Base-by-base conservation (phyloP, 2,329 filamentous ascomycete species). In the Curvularia sp. region DNA sequence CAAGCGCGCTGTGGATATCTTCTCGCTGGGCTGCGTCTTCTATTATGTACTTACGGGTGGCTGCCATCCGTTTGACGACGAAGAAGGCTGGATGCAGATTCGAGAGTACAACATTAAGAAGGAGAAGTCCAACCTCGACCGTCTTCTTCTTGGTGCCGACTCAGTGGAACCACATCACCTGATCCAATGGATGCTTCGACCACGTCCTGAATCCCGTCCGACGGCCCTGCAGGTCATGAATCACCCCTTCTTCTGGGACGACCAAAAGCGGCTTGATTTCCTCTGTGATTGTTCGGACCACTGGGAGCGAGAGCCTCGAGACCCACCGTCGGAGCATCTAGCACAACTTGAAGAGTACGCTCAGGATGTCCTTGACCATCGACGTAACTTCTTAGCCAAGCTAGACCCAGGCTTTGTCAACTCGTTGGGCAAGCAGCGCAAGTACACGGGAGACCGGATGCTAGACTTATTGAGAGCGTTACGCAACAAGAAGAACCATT, bases 41-140 rank as follows among this genome's bases (percentile, higher is more conserved):
- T 98, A 93, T 80, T 99, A 97, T 75, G 93, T 98, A n/a, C 83
- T 99, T 59, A 97, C 94, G 1, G 91, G 93, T 61, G 95, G 95
- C 15, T 87, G 85, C 1, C 95, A 99, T 76, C 95, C 95, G 0
- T 99, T 96, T 70, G 94, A 97, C 74, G 93, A 93, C 62, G 93
- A 95, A 55, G 93, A 95, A 72, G 88, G 92, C 49, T 98, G 95
- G 81, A 96, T 96, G 87, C 88, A 80, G 54, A 78, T 83, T 34
- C 80, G 95, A 51, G 95, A 99, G 78, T 91, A 96, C 69, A 98
- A 99, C 77, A 98, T 99, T 70, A 93, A 96, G 70, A 96, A 96
- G 75, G 91, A 92, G 64, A 88, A 89, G 57, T 90, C 89, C 74
- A 89, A 89, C 69, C 83, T 96, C 30, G 81, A 85, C 45, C 86